Evolutionary conservation across 2,329 filamentous ascomycete genomes (phyloP), one percentile per base, ranked within the genome.

Genomic region (Pestalotiopsis sp.): DNA sequence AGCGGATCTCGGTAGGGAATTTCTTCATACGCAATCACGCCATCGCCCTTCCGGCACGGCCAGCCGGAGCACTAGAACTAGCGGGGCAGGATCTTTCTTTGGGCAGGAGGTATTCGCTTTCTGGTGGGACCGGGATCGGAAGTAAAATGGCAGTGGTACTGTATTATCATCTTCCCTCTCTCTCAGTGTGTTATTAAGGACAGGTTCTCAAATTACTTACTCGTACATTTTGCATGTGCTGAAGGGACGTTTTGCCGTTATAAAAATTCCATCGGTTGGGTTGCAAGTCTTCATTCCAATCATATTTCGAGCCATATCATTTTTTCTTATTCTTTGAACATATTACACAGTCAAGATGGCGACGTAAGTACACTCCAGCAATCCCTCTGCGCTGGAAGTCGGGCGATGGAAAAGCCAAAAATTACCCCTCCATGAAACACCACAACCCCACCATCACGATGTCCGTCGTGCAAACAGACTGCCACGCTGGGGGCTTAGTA

Each of bases 391-490:
- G 44, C 44, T 52, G 44, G 22, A 22, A 44, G 14, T 10, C 59
- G 35, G 64, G 35, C 35, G 57, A 68, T 30, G 58, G 59, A 44
- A 67, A 68, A 57, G 30, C 30, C 30, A 63, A 64, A 74, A 66
- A 14, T 48, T 72, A 57, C 74, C 73, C 75, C 73, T 75, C 74
- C 64, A 66, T 66, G 24, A 38, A 55, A 38, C 40, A 48, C 22
- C 20, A 38, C 55, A 39, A 65, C 73, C 73, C 74, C 70, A 69
- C 74, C 68, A 75, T 73, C 26, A 44, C 60, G 68, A 64, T 66
- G 6, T 56, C 48, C 24, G 13, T 44, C 44, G 48, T 61, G 55
- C 35, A 68, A 20, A 52, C 13, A 0, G 9, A 26, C 59, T 2
- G 22, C 10, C 24, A 35, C 17, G 6, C 17, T 35, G 5, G 11